Conservation (phyloP, 2,329 filamentous ascomycete species). For the Thielaviopsis cerberus region DNA sequence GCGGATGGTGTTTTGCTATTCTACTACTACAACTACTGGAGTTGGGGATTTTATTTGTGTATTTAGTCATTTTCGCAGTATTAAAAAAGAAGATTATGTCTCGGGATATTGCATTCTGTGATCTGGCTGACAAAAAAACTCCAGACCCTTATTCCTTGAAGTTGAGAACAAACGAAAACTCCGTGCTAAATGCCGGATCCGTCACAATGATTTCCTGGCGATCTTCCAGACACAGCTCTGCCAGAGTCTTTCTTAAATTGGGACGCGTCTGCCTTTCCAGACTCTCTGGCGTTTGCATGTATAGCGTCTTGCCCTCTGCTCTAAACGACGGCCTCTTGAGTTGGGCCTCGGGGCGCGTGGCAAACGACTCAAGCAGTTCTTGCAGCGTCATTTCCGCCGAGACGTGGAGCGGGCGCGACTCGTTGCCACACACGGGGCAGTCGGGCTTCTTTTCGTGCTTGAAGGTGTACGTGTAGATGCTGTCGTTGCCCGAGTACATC, state of each 20-base stretch:
- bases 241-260: conserved; percentile 63
- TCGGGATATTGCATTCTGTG: not conserved
- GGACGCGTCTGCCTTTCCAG: conserved; percentile 69
- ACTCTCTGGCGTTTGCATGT: conserved; percentile 68
- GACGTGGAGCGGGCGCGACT: conserved; percentile 56
- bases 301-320: conserved; percentile 62
- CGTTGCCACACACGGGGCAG: conserved; percentile 80
- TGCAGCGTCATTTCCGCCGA: conserved; percentile 55
- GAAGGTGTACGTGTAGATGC: conserved; percentile 95
- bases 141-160: conserved; percentile 20
- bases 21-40: conserved; percentile 13
- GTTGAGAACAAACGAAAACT: conserved; percentile 38
- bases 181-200: conserved; percentile 69
- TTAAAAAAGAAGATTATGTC: not conserved
- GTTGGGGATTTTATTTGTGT: conserved; percentile 10
- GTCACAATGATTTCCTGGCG: conserved; percentile 84
- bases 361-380: conserved; percentile 71
- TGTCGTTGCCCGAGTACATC: conserved; percentile 96
- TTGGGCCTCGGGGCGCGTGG: conserved; percentile 70
- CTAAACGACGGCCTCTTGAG: conserved; percentile 84
- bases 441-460: conserved; percentile 85
- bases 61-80: conserved; percentile 2
- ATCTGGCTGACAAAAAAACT: not conserved
- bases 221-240: conserved; percentile 51
- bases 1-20: conserved; percentile 13